Conservation (phyloP, 1,139 yeast genomes). For the Suhomyces bokatorum region DNA sequence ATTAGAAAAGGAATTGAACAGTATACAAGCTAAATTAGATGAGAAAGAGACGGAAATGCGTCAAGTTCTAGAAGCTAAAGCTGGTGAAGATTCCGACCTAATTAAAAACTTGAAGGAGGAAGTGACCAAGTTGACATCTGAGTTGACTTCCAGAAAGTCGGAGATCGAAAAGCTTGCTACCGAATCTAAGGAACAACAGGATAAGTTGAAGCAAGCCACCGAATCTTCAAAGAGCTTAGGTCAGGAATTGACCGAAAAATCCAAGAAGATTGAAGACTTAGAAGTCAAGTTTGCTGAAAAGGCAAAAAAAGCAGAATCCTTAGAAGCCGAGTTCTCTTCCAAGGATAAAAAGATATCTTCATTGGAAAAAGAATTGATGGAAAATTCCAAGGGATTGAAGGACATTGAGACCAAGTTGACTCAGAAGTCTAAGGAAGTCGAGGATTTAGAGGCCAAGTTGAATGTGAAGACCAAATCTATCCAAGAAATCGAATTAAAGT, state of each 20-base stretch:
- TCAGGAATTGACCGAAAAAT: background rate
- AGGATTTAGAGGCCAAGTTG: background rate
- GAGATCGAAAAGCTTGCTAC: background rate
- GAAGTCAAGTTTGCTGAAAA: background rate
- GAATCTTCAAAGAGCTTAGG: background rate
- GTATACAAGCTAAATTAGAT: constrained; percentile 4
- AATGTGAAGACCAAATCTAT: background rate
- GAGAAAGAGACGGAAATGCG: constrained; percentile 1
- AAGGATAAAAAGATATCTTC: background rate
- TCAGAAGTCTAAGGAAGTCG: background rate
- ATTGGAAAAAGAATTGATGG: background rate
- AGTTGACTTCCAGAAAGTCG: background rate
- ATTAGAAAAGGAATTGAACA: background rate
- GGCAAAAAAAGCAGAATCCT: background rate
- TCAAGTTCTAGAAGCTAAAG: background rate
- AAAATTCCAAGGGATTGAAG: background rate
- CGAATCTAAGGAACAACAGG: background rate
- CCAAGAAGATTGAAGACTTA: background rate
- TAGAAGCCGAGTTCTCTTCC: background rate
- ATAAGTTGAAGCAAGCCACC: background rate
- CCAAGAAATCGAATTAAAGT: background rate
- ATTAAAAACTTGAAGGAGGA: background rate
- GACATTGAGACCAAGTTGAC: background rate
- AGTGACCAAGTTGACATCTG: background rate
- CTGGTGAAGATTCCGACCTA: background rate